A percentile compares a stretch with the other conserved stretches of the same genome.
Conservation (phyloP, 768 basidiomycete species). For the Boletus sp. region DNA sequence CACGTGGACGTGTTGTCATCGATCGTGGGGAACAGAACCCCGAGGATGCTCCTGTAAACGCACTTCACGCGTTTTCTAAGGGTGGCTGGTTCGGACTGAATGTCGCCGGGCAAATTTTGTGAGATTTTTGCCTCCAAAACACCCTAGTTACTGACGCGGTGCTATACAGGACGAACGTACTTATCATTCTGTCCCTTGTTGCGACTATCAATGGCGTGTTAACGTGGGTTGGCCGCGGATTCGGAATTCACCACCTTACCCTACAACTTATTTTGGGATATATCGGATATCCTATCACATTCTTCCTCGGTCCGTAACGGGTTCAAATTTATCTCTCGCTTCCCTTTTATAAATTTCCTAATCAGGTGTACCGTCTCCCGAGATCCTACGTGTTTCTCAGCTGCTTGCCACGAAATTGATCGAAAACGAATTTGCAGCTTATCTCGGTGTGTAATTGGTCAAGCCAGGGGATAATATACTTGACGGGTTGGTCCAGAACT, state of each 20-base stretch:
- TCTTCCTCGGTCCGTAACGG: conserved; percentile 53
- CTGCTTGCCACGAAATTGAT: conserved; percentile 85
- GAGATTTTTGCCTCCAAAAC: conserved; percentile 23
- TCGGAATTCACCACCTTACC: conserved; percentile 79
- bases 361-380: conserved; percentile 68
- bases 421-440: conserved; percentile 85
- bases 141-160: conserved; percentile 7
- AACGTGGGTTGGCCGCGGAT: conserved; percentile 86
- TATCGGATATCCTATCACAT: conserved; percentile 84
- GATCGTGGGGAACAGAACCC: conserved; percentile 68
- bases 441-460: conserved; percentile 37
- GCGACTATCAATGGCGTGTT: conserved; percentile 80
- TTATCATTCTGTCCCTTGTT: conserved; percentile 82
- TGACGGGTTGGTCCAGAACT: conserved; percentile 29
- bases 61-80: conserved; percentile 83
- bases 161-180: conserved; percentile 64
- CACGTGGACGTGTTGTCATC: conserved; percentile 75
- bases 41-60: conserved; percentile 64
- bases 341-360: not conserved
- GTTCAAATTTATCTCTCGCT: not conserved
- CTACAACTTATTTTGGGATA: conserved; percentile 85
- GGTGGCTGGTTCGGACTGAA: conserved; percentile 83
- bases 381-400: conserved; percentile 78
- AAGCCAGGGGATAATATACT: not conserved
- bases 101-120: conserved; percentile 88